Percentiles rank a stretch among this genome's conserved stretches.
Evolutionary conservation across 495 filamentous ascomycete species (phyloP).

Genomic region (Aspergillus ostianus): DNA sequence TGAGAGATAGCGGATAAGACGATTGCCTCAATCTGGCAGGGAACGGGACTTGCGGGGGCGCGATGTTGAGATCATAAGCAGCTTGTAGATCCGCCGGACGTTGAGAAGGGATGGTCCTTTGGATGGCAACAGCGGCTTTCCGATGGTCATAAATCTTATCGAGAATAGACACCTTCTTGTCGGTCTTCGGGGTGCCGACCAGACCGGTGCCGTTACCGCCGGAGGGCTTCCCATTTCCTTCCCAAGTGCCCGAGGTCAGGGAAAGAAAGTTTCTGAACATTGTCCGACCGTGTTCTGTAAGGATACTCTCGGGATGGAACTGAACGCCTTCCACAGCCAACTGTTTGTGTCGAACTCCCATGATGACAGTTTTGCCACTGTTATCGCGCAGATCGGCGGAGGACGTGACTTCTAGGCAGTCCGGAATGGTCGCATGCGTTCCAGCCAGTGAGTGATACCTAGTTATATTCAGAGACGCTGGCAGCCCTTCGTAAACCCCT

Average conservation of each 20-base stretch:
- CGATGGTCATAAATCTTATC: slow-evolving; percentile 90
- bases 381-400: slow-evolving; percentile 64
- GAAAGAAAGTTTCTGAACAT: slow-evolving; percentile 93
- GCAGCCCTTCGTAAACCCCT: slow-evolving; percentile 78
- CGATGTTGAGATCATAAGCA: slow-evolving; percentile 76
- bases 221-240: slow-evolving; percentile 60
- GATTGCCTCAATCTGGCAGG: slow-evolving; percentile 74
- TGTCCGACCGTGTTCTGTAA: slow-evolving; percentile 79
- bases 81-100: slow-evolving; percentile 83
- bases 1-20: slow-evolving; percentile 77
- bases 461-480: slow-evolving; percentile 80
- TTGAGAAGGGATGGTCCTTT: slow-evolving; percentile 84
- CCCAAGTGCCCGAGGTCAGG: slow-evolving; percentile 88
- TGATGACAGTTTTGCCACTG: slow-evolving; percentile 74
- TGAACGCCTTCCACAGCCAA: slow-evolving; percentile 90
- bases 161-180: slow-evolving; percentile 79
- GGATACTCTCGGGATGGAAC: slow-evolving; percentile 96
- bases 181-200: slow-evolving; percentile 21
- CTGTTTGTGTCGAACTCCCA: slow-evolving; percentile 94
- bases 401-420: slow-evolving; percentile 87
- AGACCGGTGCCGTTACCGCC: slow-evolving; percentile 21
- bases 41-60: slow-evolving; percentile 83
- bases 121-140: slow-evolving; percentile 69
- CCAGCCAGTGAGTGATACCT: slow-evolving; percentile 96
- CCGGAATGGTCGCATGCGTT: slow-evolving; percentile 83